Evolutionary conservation across 306 rosid genomes (phyloP).

Genomic region (Quercus dentata): DNA sequence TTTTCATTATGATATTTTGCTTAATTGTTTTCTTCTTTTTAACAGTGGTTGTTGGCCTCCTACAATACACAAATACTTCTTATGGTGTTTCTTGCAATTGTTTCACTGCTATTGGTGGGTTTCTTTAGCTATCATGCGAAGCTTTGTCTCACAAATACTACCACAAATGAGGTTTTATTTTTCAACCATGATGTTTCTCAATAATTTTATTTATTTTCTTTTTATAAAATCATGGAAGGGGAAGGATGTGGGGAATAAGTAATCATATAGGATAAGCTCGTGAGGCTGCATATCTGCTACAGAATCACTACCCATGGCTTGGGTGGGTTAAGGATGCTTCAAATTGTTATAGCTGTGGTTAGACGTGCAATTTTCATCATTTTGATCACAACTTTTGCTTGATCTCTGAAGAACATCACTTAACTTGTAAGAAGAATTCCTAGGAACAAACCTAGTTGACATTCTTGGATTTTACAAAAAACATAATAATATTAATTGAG

Average conservation of each 20-base stretch:
- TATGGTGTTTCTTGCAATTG: conserved; percentile 74
- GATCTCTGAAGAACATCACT: background rate
- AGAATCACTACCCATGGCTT: background rate
- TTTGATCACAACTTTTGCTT: background rate
- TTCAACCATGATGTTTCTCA: conserved; percentile 6
- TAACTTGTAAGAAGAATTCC: background rate
- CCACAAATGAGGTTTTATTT: conserved; percentile 86
- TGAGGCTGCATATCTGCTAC: background rate
- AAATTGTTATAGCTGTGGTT: background rate
- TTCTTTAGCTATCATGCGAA: conserved; percentile 89
- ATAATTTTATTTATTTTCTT: conserved; percentile 2
- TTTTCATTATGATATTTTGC: conserved; percentile 6
- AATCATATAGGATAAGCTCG: background rate
- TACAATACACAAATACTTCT: conserved; percentile 86
- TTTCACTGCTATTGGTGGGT: conserved; percentile 68
- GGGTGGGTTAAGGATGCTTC: background rate
- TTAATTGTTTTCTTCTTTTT: conserved; percentile 20
- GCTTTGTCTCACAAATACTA: conserved; percentile 82
- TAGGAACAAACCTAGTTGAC: background rate
- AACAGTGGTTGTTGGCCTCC: conserved; percentile 84
- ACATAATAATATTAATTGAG: no score
- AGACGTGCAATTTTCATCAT: background rate
- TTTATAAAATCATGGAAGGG: conserved; percentile 1
- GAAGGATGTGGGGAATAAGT: background rate
- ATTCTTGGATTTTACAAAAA: background rate